Evolutionary conservation across 139 green algal species (phyloP).

Genomic region (Haematococcus lacustris): DNA sequence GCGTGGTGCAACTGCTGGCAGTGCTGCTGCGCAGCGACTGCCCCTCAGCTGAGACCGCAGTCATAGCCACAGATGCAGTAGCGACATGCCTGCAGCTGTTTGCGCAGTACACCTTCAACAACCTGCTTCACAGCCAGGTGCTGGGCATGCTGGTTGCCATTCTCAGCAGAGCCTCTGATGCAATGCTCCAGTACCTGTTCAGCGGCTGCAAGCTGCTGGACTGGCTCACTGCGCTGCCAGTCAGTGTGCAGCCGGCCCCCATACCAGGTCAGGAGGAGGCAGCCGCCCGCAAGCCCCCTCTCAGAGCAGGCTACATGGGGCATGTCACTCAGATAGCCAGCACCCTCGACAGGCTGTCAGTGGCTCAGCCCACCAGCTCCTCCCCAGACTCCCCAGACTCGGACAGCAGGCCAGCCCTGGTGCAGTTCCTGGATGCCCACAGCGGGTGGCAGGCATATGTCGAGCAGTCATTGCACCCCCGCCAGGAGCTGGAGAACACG

Average conservation of each 20-base stretch:
- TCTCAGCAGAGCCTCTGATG: constrained; percentile 25
- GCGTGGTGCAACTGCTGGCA: constrained; percentile 70
- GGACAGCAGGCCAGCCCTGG: constrained; percentile 17
- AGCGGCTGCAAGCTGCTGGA: constrained; percentile 42
- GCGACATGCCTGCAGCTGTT: constrained; percentile 65
- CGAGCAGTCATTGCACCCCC: constrained; percentile 23
- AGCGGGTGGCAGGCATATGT: constrained; percentile 41
- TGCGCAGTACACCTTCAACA: constrained; percentile 82
- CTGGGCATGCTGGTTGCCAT: constrained; percentile 46
- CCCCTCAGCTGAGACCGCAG: constrained; percentile 37
- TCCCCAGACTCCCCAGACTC: background rate
- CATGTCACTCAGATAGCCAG: constrained; percentile 74
- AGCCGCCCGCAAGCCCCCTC: constrained; percentile 18
- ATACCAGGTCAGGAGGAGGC: constrained; percentile 27
- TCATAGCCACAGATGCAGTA: constrained; percentile 50
- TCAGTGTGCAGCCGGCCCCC: constrained; percentile 31
- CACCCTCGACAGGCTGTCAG: constrained; percentile 19
- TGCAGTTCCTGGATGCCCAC: constrained; percentile 25
- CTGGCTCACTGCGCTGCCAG: constrained; percentile 60
- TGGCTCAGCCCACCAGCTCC: too few relatives aligned
- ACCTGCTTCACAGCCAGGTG: constrained; percentile 76
- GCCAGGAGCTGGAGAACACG: constrained; percentile 52
- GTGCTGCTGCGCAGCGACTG: constrained; percentile 63
- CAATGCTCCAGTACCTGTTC: constrained; percentile 60
- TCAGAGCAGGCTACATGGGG: constrained; percentile 75